Evolutionary conservation across 441 rosid genomes (phyloP).

Genomic region (Cnidoscolus chayamansa): DNA sequence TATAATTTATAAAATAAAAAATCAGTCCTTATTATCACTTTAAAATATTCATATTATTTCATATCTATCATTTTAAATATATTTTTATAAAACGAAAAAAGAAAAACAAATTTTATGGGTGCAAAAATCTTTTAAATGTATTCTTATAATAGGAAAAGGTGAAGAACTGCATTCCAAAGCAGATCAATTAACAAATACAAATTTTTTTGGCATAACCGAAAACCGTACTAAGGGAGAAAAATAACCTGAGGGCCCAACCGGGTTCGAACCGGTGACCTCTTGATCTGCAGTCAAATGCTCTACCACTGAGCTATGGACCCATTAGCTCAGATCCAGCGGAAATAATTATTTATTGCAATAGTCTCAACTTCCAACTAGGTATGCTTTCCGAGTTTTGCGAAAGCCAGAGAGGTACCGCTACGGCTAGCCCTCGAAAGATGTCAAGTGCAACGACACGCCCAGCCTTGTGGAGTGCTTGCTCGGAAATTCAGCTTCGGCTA

Average conservation of each 20-base stretch:
- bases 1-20: too few relatives aligned
- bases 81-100: neutral
- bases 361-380: too few relatives aligned
- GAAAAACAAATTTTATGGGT: neutral
- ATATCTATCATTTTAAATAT: too few relatives aligned
- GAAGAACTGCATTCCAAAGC: neutral
- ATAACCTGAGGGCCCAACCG: constrained; percentile 56
- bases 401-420: constrained; percentile 46
- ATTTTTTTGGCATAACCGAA: too few relatives aligned
- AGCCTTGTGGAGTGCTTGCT: constrained; percentile 23
- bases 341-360: too few relatives aligned
- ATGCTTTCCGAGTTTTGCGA: neutral
- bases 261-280: constrained; percentile 91
- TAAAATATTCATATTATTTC: too few relatives aligned
- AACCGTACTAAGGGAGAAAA: too few relatives aligned
- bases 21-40: too few relatives aligned
- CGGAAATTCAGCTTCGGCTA: constrained; percentile 29
- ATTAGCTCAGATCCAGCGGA: too few relatives aligned
- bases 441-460: constrained; percentile 65
- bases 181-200: too few relatives aligned
- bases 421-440: constrained; percentile 75
- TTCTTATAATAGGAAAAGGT: neutral
- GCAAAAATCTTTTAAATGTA: neutral
- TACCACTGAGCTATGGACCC: constrained; percentile 95
- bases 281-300: constrained; percentile 95